These are phyloP conservation scores for Fraxinus dipetala DNA, from an alignment of 305 asterid species.

Conservation along the genomic window DNA sequence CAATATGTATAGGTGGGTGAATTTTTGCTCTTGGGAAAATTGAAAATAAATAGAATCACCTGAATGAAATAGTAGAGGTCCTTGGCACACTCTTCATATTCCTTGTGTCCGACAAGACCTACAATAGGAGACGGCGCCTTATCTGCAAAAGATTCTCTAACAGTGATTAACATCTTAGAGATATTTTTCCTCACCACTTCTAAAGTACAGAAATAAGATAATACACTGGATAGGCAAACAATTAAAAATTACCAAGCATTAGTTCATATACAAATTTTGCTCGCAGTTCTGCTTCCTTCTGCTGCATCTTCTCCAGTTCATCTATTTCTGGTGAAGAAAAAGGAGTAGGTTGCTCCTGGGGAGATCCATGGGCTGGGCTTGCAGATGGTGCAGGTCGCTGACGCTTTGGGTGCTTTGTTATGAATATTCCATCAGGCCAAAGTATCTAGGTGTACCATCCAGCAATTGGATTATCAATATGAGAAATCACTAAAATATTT, in stretches of 20 bases:
- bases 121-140: constrained; percentile 91
- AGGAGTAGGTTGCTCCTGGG: background rate
- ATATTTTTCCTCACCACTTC: background rate
- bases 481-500: constrained; percentile 8
- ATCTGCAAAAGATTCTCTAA: constrained; percentile 45
- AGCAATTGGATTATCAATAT: background rate
- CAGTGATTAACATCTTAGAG: constrained; percentile 16
- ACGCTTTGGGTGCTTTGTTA: constrained; percentile 53
- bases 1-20: background rate
- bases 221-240: constrained; percentile 7
- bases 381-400: constrained; percentile 36
- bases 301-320: constrained; percentile 2
- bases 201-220: background rate
- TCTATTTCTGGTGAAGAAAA: background rate
- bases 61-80: constrained; percentile 94
- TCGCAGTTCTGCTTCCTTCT: background rate
- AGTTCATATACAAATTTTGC: constrained; percentile 58
- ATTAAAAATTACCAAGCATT: constrained; percentile 69
- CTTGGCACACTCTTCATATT: constrained; percentile 84
- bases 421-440: constrained; percentile 55
- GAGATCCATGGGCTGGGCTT: constrained; percentile 17
- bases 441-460: constrained; percentile 33
- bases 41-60: constrained; percentile 43
- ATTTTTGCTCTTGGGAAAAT: background rate
- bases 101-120: constrained; percentile 86